Evolutionary conservation across 192 early-diverging fungal species (phyloP), one percentile per base, ranked within the genome.

Genomic region (Endogone sp.): DNA sequence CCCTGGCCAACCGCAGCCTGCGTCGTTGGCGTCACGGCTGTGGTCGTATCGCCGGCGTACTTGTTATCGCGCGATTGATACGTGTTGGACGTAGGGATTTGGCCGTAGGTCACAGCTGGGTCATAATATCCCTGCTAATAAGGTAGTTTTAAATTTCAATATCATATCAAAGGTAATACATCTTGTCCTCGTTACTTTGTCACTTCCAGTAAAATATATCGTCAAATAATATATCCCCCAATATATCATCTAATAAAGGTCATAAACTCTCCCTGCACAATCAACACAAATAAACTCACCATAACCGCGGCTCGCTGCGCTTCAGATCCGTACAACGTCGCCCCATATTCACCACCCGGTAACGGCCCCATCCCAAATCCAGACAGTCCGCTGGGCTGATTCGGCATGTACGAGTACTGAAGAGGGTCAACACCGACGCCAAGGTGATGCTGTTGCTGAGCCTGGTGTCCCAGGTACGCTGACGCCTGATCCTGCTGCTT

Each of bases 311-410:
- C n/a, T n/a, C n/a, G n/a, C n/a, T n/a, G n/a, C n/a, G n/a, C n/a
- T n/a, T n/a, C n/a, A n/a, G n/a, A n/a, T n/a, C n/a, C n/a, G n/a
- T n/a, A n/a, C n/a, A n/a, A n/a, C n/a, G n/a, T n/a, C n/a, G n/a
- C n/a, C n/a, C n/a, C n/a, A n/a, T n/a, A n/a, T n/a, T n/a, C n/a
- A n/a, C n/a, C n/a, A n/a, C n/a, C n/a, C n/a, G n/a, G n/a, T n/a
- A 86, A 84, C 8, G 83, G 85, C 25, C 69, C 79, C 74, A 87
- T 84, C 24, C 82, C 81, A 65, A 86, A 86, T 25, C 79, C 75
- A 30, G 82, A 83, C 21, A 84, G 54, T 68, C 79, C 78, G 55
- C 81, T 78, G 31, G 71, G 64, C 68, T 79, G 80, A 37, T 71
- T 77, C 25, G 82, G 82, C 32, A 83, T 67, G 59, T 86, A 86